phyloP scores from a whole-genome alignment of 805 yeast genomes.

The Candida palmyrensis region DNA sequence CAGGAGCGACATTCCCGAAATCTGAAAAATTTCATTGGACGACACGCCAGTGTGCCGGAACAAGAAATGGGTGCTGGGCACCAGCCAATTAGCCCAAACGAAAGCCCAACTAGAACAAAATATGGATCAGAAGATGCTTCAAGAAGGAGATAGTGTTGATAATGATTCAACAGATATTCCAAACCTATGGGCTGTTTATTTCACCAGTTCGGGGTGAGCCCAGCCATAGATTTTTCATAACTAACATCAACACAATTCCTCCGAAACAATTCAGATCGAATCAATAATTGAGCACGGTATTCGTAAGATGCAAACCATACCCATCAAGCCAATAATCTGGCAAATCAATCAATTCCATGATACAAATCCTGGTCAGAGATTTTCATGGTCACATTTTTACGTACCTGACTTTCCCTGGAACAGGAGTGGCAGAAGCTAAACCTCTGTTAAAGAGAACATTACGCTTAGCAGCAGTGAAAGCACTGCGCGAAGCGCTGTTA shows the following conservation, averaged over 20 bases:
- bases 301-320: too few species aligned
- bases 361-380: too few species aligned
- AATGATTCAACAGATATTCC: too few species aligned
- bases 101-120: too few species aligned
- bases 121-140: neutral
- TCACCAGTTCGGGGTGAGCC: neutral
- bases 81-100: too few species aligned
- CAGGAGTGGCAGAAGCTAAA: slow-evolving; percentile 73
- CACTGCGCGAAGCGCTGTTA: slow-evolving; percentile 67
- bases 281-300: too few species aligned
- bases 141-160: too few species aligned
- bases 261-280: too few species aligned
- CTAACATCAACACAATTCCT: too few species aligned
- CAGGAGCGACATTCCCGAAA: neutral
- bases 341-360: slow-evolving; percentile 1
- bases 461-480: slow-evolving; percentile 85
- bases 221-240: too few species aligned
- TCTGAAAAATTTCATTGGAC: slow-evolving; percentile 25
- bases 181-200: neutral
- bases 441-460: slow-evolving; percentile 69
- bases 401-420: slow-evolving; percentile 82
- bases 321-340: too few species aligned
- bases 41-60: slow-evolving; percentile 6
- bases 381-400: too few species aligned
- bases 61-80: neutral